Percentiles rank a stretch among this genome's conserved stretches.
phyloP scores from a whole-genome alignment of 2,329 filamentous ascomycete genomes.

The Penicillium sp. region DNA sequence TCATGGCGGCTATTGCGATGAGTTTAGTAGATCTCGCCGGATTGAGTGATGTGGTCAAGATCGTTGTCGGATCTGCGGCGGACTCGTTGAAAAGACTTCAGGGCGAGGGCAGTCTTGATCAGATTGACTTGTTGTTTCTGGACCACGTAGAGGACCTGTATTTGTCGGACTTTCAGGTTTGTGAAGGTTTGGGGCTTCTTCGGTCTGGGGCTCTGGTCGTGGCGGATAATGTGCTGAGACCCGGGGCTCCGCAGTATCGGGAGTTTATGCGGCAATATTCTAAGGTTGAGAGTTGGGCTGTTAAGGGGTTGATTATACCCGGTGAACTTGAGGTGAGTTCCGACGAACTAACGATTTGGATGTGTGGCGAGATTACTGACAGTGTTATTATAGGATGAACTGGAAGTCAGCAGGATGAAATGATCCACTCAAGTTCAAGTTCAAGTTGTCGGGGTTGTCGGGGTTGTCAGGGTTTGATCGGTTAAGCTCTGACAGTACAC shows the following conservation, averaged over 20 bases:
- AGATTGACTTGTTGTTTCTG: conserved; percentile 17
- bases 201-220: conserved; percentile 13
- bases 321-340: conserved; percentile 15
- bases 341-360: background rate
- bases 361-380: background rate
- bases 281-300: conserved; percentile 12
- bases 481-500: no score
- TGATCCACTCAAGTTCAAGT: background rate
- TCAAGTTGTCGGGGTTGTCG: background rate
- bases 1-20: conserved; percentile 19
- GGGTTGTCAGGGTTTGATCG: no score
- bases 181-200: conserved; percentile 7
- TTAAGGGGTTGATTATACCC: conserved; percentile 16
- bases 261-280: conserved; percentile 11
- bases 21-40: conserved; percentile 18
- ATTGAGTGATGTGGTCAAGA: conserved; percentile 15
- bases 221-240: conserved; percentile 18
- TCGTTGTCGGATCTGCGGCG: conserved; percentile 13
- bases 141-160: conserved; percentile 20
- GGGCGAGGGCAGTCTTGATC: background rate
- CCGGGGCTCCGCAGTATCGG: conserved; percentile 16
- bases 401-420: conserved; percentile 8
- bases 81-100: conserved; percentile 14
- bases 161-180: conserved; percentile 7
- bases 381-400: conserved; percentile 5